Evolutionary conservation across 257 asterid genomes (phyloP).

Genomic region (Penstemon barbatus): DNA sequence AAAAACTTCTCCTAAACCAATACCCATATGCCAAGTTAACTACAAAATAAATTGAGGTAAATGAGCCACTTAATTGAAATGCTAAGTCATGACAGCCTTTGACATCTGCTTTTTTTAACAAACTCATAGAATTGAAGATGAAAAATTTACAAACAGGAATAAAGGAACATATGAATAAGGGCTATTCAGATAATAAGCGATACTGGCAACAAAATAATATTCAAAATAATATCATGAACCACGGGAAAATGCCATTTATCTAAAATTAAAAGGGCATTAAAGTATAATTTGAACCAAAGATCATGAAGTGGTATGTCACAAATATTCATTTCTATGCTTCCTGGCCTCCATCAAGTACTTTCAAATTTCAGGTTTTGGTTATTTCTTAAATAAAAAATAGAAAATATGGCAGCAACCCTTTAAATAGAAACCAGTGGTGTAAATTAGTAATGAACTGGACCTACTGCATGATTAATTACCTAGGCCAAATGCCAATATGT

Average conservation of each 20-base stretch:
- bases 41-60: conserved; percentile 38
- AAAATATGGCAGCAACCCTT: neutral
- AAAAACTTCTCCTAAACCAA: conserved; percentile 71
- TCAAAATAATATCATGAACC: too few relatives aligned
- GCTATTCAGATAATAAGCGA: neutral
- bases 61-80: conserved; percentile 19
- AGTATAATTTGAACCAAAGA: conserved; percentile 1
- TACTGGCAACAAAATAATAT: too few relatives aligned
- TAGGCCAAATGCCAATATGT: conserved; percentile 88
- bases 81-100: conserved; percentile 14
- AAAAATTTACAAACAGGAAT: neutral
- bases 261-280: neutral
- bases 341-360: neutral
- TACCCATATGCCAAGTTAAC: conserved; percentile 94
- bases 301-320: neutral
- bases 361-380: neutral
- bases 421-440: neutral
- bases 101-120: conserved; percentile 6
- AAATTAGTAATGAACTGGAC: conserved; percentile 13
- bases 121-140: neutral
- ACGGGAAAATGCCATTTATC: neutral
- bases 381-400: neutral
- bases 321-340: neutral
- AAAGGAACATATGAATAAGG: neutral
- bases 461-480: conserved; percentile 49